Evolutionary conservation across 805 yeast species (phyloP), one percentile per base, ranked within the genome.

Genomic region (Komagataella ulmi): DNA sequence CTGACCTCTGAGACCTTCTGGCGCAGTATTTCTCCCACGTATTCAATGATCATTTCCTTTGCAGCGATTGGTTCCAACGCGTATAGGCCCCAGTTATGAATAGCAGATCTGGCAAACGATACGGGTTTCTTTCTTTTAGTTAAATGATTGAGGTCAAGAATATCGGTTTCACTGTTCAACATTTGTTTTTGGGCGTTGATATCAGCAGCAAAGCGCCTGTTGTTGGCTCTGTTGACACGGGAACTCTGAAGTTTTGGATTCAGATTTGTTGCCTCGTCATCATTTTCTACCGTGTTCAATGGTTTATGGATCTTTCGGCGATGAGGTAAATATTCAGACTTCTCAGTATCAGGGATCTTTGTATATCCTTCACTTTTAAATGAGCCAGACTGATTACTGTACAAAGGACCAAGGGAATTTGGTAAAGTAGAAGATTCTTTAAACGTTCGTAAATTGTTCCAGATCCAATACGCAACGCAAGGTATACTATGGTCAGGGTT

Each of bases 31-130:
- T 93, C 98, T 24, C 99, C 99, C 3, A 93, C 97, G 60, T 93
- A 93, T 66, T 93, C 99, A 54, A 93, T 91, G 61, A 93, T 89
- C 97, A 93, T 91, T 65, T 93, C 99, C 57, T 82, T 85, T 0
- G 93, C 95, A n/a, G 88, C 86, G 61, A 93, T 93, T 1, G 95
- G 95, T 61, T 93, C 98, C 60, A 87, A 70, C 0, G 99, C 99
- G 67, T 89, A 93, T 45, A 93, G 69, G 0, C 99, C 99, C 99
- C 99, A 93, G 61, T 91, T 88, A 65, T 93, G 99, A 61, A 93
- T 93, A 0, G 97, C 95, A 2, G 97, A 89, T 51, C 98, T 74
- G 0, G 97, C 97, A 72, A 90, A 90, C n/a, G 93, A 84, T 7
- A 91, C 97, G 0, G 96, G 96, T 61, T 91, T 91, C 65, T 85